phyloP scores from a whole-genome alignment of 2,329 filamentous ascomycete genomes.

The Fusarium sp. region DNA sequence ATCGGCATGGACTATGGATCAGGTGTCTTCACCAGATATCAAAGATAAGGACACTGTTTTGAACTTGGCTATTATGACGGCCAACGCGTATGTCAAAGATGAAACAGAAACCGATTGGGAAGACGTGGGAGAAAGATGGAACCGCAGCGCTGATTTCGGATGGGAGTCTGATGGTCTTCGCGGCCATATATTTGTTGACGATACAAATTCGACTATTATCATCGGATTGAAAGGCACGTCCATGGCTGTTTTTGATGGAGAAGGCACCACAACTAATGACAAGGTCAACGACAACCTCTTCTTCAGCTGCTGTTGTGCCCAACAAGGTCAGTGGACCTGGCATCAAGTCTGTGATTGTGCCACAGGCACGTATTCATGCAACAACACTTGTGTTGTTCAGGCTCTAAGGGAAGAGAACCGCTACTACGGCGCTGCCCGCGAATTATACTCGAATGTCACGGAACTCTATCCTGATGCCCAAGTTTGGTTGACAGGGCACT shows the following conservation, averaged over 20 bases:
- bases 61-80: conserved; percentile 85
- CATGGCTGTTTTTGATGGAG: conserved; percentile 92
- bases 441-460: conserved; percentile 93
- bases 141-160: conserved; percentile 88
- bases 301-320: conserved; percentile 96
- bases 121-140: conserved; percentile 81
- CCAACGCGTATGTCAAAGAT: conserved; percentile 85
- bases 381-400: conserved; percentile 85
- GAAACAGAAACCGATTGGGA: conserved; percentile 82
- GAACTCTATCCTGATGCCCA: conserved; percentile 85
- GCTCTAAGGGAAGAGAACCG: conserved; percentile 83
- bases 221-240: conserved; percentile 94
- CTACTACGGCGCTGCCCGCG: conserved; percentile 89
- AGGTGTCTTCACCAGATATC: conserved; percentile 80
- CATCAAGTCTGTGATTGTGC: conserved; percentile 94
- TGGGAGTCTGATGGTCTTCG: conserved; percentile 91
- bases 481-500: conserved; percentile 92
- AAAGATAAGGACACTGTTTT: conserved; percentile 87
- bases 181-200: conserved; percentile 91
- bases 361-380: conserved; percentile 86
- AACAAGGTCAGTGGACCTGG: conserved; percentile 91
- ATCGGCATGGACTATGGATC: conserved; percentile 84
- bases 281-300: conserved; percentile 98
- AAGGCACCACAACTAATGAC: conserved; percentile 95
- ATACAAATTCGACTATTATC: conserved; percentile 84